These are phyloP conservation scores for Colletotrichum camelliae DNA, from an alignment of 2,329 filamentous ascomycete species.

Conservation along the genomic window DNA sequence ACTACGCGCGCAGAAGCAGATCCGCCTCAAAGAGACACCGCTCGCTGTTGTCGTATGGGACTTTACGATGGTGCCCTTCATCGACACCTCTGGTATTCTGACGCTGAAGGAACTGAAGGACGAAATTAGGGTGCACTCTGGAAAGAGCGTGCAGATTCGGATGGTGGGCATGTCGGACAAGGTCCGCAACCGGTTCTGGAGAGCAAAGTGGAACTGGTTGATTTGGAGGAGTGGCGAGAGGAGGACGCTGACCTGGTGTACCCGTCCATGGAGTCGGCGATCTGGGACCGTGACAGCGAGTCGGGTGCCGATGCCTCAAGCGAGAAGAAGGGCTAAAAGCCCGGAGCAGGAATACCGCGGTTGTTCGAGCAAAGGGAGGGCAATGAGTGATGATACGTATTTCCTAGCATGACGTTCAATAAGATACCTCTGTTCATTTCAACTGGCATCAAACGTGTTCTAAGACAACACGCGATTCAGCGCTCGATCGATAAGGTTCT, in stretches of 20 bases:
- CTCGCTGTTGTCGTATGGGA: constrained; percentile 58
- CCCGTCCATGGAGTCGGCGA: constrained; percentile 13
- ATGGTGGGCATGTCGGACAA: constrained; percentile 54
- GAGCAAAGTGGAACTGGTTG: constrained; percentile 39
- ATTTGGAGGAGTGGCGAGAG: constrained; percentile 17
- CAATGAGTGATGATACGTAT: not conserved
- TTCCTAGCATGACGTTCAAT: not conserved
- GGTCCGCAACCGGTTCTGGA: constrained; percentile 42
- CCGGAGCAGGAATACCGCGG: not conserved
- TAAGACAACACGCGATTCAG: not conserved
- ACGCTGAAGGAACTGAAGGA: constrained; percentile 54
- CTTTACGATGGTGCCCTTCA: constrained; percentile 55
- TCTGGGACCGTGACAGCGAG: constrained; percentile 16
- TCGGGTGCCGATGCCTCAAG: not conserved
- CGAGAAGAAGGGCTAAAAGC: constrained; percentile 3
- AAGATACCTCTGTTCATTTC: not conserved
- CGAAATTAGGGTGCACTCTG: constrained; percentile 55
- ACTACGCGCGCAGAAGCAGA: constrained; percentile 46
- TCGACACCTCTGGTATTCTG: constrained; percentile 58
- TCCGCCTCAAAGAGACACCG: constrained; percentile 28
- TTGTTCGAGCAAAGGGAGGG: not conserved
- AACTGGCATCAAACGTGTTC: not conserved
- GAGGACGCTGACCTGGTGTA: constrained; percentile 18
- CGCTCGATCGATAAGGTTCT: fast-evolving
- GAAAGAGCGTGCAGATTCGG: constrained; percentile 49